phyloP scores from a whole-genome alignment of 176 grass and related monocot species.

The Pontederia paniculata region DNA sequence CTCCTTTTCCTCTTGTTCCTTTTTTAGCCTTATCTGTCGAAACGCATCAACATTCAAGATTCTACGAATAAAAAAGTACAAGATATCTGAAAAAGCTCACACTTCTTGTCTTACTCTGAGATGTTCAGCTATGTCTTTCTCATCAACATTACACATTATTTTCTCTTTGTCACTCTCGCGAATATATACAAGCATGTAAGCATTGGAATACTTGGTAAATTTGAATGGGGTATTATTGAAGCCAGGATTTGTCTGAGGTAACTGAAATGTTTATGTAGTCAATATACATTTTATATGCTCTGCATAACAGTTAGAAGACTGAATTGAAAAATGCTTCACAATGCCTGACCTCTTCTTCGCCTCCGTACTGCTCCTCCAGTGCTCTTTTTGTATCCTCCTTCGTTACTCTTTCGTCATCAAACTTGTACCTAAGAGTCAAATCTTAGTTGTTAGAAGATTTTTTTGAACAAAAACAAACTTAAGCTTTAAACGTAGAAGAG shows the following conservation, averaged over 20 bases:
- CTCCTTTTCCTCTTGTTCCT: slow-evolving; percentile 93
- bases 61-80: background rate
- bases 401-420: slow-evolving; percentile 92
- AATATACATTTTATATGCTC: background rate
- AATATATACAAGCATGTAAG: slow-evolving; percentile 99
- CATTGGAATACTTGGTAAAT: slow-evolving; percentile 92
- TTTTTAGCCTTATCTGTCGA: slow-evolving; percentile 74
- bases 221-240: slow-evolving; percentile 85
- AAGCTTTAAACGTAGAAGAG: too few species aligned
- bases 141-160: slow-evolving; percentile 91
- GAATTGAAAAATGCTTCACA: background rate
- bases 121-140: slow-evolving; percentile 94
- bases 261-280: slow-evolving; percentile 29
- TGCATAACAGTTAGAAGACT: background rate
- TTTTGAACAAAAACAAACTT: too few species aligned
- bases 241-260: slow-evolving; percentile 79
- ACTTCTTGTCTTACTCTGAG: slow-evolving; percentile 35
- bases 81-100: too few species aligned
- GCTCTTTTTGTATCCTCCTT: slow-evolving; percentile 93
- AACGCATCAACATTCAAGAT: slow-evolving; percentile 15
- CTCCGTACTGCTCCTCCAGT: slow-evolving; percentile 89
- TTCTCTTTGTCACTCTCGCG: slow-evolving; percentile 88
- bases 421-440: slow-evolving; percentile 67
- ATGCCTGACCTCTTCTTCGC: slow-evolving; percentile 66
- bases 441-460: background rate